phyloP scores from a whole-genome alignment of 2,329 filamentous ascomycete genomes.

The Arthroderma sp. region DNA sequence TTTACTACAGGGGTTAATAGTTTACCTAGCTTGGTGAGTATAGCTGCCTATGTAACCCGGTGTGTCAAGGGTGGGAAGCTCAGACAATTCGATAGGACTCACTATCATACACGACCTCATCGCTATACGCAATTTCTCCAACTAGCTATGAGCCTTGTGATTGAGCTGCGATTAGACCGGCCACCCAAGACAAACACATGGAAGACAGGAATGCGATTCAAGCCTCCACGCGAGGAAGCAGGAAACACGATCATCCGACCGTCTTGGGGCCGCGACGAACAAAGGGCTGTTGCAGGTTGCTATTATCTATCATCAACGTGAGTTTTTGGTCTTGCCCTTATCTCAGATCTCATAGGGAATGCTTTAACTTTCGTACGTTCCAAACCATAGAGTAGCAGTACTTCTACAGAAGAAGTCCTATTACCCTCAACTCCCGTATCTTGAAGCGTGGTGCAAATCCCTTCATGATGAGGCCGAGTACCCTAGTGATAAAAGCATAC shows the following conservation, averaged over 20 bases:
- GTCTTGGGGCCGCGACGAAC: conserved; percentile 26
- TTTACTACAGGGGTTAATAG: conserved; percentile 26
- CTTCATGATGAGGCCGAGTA: conserved; percentile 20
- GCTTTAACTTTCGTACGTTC: background rate
- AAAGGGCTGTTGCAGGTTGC: conserved; percentile 31
- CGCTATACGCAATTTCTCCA: conserved; percentile 24
- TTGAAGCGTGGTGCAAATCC: conserved; percentile 27
- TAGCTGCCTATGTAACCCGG: background rate
- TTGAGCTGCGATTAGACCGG: conserved; percentile 21
- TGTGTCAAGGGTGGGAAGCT: background rate
- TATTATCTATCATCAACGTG: conserved; percentile 33
- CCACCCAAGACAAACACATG: conserved; percentile 16
- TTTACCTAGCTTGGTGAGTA: conserved; percentile 24
- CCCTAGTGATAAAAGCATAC: conserved; percentile 23
- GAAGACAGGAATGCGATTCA: conserved; percentile 20
- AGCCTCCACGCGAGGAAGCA: conserved; percentile 12
- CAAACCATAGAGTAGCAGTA: conserved; percentile 19
- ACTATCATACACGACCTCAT: conserved; percentile 21
- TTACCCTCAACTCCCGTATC: conserved; percentile 21
- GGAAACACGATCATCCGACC: conserved; percentile 1
- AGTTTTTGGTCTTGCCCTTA: conserved; percentile 6
- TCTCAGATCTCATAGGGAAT: background rate
- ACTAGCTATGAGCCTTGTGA: conserved; percentile 23
- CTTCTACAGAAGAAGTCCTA: conserved; percentile 27
- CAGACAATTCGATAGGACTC: conserved; percentile 14